phyloP scores from a whole-genome alignment of 192 early-diverging fungal species.

The Backusella mclennaniae region DNA sequence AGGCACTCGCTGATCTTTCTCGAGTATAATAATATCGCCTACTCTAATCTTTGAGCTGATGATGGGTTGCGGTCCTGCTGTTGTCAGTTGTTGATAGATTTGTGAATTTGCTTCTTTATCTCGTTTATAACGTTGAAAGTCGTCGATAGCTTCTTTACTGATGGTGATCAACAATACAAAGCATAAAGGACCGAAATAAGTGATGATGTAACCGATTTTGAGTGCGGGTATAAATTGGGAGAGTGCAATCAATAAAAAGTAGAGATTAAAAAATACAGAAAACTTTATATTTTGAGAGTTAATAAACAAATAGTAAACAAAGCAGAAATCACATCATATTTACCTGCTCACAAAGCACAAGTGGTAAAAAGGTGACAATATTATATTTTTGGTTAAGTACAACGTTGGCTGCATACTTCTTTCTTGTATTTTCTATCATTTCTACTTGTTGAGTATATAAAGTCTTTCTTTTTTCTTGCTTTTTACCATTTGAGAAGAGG shows the following conservation, averaged over 20 bases:
- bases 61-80: conserved; percentile 53
- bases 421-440: conserved; percentile 46
- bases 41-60: conserved; percentile 85
- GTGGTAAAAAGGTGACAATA: conserved; percentile 73
- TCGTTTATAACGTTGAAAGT: conserved; percentile 74
- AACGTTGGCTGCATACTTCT: conserved; percentile 74
- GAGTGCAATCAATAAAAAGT: conserved; percentile 89
- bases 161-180: conserved; percentile 92
- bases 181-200: conserved; percentile 90
- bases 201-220: conserved; percentile 84
- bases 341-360: conserved; percentile 81
- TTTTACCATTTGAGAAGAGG: neutral
- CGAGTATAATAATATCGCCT: conserved; percentile 81
- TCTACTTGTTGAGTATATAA: neutral
- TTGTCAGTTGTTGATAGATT: conserved; percentile 65
- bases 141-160: conserved; percentile 90
- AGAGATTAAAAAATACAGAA: conserved; percentile 94
- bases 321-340: neutral
- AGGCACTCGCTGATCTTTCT: conserved; percentile 87
- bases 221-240: conserved; percentile 91
- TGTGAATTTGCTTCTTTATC: conserved; percentile 92
- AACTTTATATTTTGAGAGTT: conserved; percentile 53
- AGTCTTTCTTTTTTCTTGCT: neutral
- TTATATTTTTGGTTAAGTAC: conserved; percentile 89
- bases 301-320: conserved; percentile 7